These are phyloP conservation scores for Turritis glabra DNA, from an alignment of 345 rosid genomes.

Conservation along the genomic window DNA sequence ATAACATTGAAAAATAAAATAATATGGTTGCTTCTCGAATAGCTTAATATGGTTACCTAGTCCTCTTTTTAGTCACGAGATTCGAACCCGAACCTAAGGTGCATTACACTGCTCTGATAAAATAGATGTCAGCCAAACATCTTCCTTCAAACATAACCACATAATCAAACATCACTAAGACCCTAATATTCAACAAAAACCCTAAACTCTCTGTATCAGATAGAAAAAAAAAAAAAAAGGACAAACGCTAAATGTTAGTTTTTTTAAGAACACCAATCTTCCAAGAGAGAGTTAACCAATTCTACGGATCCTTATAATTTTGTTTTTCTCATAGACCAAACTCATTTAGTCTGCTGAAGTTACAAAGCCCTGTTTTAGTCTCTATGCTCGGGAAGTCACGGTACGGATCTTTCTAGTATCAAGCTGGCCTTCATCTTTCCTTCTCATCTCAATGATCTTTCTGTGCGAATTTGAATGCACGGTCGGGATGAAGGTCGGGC, in stretches of 20 bases:
- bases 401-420: conserved; percentile 8
- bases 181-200: conserved; percentile 16
- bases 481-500: conserved; percentile 71
- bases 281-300: conserved; percentile 17
- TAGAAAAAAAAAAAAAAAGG: neutral
- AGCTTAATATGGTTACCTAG: neutral
- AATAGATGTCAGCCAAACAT: conserved; percentile 30
- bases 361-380: conserved; percentile 9
- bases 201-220: conserved; percentile 33
- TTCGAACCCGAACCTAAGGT: neutral
- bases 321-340: conserved; percentile 25
- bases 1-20: neutral
- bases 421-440: conserved; percentile 36
- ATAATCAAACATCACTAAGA: conserved; percentile 28
- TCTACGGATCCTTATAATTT: conserved; percentile 20
- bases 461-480: conserved; percentile 79
- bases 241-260: conserved; percentile 33
- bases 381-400: conserved; percentile 21
- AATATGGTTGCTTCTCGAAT: conserved; percentile 4
- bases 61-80: neutral
- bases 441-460: conserved; percentile 84
- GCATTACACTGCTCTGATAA: conserved; percentile 31
- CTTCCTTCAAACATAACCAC: conserved; percentile 3
- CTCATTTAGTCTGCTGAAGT: conserved; percentile 30
- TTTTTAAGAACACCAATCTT: conserved; percentile 24